Percentiles rank a stretch among this genome's conserved stretches.
Evolutionary conservation across 148 eudicot genomes (phyloP).

Genomic region (Limonium bicolor): DNA sequence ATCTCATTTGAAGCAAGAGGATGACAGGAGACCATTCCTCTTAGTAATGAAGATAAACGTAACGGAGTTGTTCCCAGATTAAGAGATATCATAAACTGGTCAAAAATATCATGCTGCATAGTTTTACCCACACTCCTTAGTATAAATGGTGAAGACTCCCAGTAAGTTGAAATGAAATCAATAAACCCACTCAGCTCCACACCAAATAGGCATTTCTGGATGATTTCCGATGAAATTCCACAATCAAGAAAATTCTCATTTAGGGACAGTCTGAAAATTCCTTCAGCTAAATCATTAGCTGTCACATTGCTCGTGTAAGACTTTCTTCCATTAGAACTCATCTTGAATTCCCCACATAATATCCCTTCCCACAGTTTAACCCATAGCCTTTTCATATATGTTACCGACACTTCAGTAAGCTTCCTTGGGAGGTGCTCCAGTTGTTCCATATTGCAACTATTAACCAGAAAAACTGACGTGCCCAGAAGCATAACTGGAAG

Average conservation of each 20-base stretch:
- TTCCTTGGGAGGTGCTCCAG: constrained; percentile 30
- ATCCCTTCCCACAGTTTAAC: constrained; percentile 22
- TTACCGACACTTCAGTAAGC: constrained; percentile 15
- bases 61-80: constrained; percentile 18
- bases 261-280: constrained; percentile 61
- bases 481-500: constrained; percentile 29
- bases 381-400: constrained; percentile 37
- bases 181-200: constrained; percentile 17
- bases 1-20: constrained; percentile 61
- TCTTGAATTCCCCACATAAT: constrained; percentile 12
- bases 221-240: constrained; percentile 10
- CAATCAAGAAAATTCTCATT: constrained; percentile 7
- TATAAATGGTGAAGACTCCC: constrained; percentile 62
- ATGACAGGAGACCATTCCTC: constrained; percentile 41
- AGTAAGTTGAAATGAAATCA: constrained; percentile 34
- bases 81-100: constrained; percentile 21
- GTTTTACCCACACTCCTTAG: constrained; percentile 16
- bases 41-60: constrained; percentile 28
- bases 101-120: constrained; percentile 22
- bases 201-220: constrained; percentile 32
- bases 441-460: constrained; percentile 39
- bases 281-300: constrained; percentile 35
- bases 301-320: constrained; percentile 31
- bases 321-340: constrained; percentile 4
- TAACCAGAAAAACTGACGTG: constrained; percentile 39